Evolutionary conservation across 2,329 filamentous ascomycete species (phyloP).

Genomic region (Penicillium sp.): DNA sequence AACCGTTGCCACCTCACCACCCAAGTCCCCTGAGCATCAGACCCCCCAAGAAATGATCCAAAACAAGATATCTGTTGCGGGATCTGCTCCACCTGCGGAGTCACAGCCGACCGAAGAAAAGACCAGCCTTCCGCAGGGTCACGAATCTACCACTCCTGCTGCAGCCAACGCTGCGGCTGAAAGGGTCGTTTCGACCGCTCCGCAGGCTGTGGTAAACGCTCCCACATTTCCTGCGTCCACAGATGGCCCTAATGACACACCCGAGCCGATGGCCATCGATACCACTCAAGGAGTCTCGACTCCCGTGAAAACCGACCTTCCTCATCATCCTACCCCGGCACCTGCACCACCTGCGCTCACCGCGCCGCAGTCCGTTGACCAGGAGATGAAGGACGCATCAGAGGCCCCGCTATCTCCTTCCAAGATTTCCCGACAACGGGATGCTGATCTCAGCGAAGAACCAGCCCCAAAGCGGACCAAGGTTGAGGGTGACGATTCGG

Average conservation of each 20-base stretch:
- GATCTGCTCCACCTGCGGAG: slow-evolving; percentile 12
- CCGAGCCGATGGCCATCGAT: slow-evolving; percentile 24
- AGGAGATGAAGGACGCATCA: slow-evolving; percentile 57
- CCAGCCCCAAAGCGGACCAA: slow-evolving; percentile 79
- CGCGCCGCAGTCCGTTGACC: slow-evolving; percentile 38
- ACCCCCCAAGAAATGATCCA: slow-evolving; percentile 6
- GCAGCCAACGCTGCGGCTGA: background rate
- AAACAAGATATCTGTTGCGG: slow-evolving; percentile 12
- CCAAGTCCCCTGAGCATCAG: slow-evolving; percentile 28
- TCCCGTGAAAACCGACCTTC: slow-evolving; percentile 35
- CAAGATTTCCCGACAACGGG: slow-evolving; percentile 73
- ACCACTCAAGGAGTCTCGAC: slow-evolving; percentile 17
- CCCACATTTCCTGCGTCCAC: slow-evolving; percentile 1
- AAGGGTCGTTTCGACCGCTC: background rate
- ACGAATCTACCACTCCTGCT: slow-evolving; percentile 6
- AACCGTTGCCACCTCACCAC: slow-evolving; percentile 27
- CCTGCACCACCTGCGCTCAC: slow-evolving; percentile 14
- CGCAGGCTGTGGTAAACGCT: background rate
- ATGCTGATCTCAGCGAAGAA: slow-evolving; percentile 65
- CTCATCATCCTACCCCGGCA: slow-evolving; percentile 35
- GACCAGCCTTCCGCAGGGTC: background rate
- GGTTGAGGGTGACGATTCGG: slow-evolving; percentile 58
- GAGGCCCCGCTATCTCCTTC: slow-evolving; percentile 51
- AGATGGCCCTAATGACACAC: slow-evolving; percentile 11
- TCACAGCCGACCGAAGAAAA: slow-evolving; percentile 5